These are phyloP conservation scores for Cercophora scortea DNA, from an alignment of 495 filamentous ascomycete genomes.

Conservation along the genomic window DNA sequence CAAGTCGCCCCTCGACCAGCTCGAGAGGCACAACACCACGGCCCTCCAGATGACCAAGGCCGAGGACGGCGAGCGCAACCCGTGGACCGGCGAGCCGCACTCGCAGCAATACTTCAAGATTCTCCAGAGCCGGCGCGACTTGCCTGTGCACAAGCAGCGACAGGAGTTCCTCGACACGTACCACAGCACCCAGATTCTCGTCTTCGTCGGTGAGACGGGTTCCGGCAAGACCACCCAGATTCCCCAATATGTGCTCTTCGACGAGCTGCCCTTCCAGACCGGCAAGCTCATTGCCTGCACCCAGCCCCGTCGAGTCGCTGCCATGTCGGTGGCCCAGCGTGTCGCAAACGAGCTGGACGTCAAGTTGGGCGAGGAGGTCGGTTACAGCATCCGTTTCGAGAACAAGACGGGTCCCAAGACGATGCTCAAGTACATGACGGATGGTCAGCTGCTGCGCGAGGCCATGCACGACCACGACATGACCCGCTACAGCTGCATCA, in stretches of 20 bases:
- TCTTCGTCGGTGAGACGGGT: slow-evolving; percentile 98
- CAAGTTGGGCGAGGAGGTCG: slow-evolving; percentile 86
- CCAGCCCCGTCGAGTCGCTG: slow-evolving; percentile 93
- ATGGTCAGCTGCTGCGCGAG: slow-evolving; percentile 97
- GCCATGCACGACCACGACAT: slow-evolving; percentile 96
- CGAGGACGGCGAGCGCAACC: slow-evolving; percentile 78
- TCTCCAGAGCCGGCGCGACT: slow-evolving; percentile 68
- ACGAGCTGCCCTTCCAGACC: slow-evolving; percentile 82
- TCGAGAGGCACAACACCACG: slow-evolving; percentile 77
- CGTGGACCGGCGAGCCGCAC: slow-evolving; percentile 69
- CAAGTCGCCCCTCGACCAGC: slow-evolving; percentile 48
- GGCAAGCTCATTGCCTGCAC: slow-evolving; percentile 93
- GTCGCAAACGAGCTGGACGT: slow-evolving; percentile 97
- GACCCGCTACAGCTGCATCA: slow-evolving; percentile 91
- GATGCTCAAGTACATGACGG: slow-evolving; percentile 98
- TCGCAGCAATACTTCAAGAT: slow-evolving; percentile 85
- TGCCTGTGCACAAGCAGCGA: slow-evolving; percentile 86
- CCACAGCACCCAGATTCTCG: slow-evolving; percentile 87
- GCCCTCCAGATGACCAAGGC: slow-evolving; percentile 60
- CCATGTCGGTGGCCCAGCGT: slow-evolving; percentile 98
- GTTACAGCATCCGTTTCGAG: slow-evolving; percentile 98
- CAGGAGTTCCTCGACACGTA: slow-evolving; percentile 91
- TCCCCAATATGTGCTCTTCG: slow-evolving; percentile 93
- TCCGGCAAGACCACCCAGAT: slow-evolving; percentile 99
- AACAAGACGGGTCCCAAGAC: slow-evolving; percentile 89